Conservation (phyloP, 306 rosid genomes). For the Cicer arietinum region DNA sequence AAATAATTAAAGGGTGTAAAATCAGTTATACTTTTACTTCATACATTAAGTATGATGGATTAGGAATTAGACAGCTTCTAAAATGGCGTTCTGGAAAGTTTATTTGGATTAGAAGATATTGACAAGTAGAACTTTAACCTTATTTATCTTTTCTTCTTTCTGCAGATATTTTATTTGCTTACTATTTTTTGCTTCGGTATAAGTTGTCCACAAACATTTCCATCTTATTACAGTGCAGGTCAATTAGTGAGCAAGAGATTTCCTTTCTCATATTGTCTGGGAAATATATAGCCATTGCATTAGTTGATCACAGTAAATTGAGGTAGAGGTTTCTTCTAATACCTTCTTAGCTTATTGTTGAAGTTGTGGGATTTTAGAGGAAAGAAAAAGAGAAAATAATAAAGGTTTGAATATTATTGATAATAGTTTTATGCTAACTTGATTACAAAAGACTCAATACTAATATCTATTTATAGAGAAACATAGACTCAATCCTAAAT, state of each 20-base stretch:
- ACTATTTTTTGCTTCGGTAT: conserved; percentile 25
- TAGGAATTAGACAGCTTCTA: conserved; percentile 13
- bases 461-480: too few relatives aligned
- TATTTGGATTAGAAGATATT: conserved; percentile 40
- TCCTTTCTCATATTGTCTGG: conserved; percentile 78
- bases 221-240: conserved; percentile 78
- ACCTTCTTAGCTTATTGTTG: conserved; percentile 2
- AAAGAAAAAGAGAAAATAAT: too few relatives aligned
- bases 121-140: conserved; percentile 15
- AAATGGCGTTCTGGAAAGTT: conserved; percentile 22
- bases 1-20: conserved; percentile 27
- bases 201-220: conserved; percentile 43
- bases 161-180: conserved; percentile 29
- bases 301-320: conserved; percentile 88
- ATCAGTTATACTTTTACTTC: conserved; percentile 26
- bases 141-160: conserved; percentile 23
- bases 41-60: conserved; percentile 5
- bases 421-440: too few relatives aligned
- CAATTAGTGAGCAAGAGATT: conserved; percentile 74
- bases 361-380: too few relatives aligned
- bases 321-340: conserved; percentile 57
- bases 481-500: too few relatives aligned
- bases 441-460: too few relatives aligned
- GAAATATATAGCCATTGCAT: conserved; percentile 77
- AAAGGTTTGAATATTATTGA: too few relatives aligned